phyloP scores from a whole-genome alignment of 2,329 filamentous ascomycete genomes.

The Neoscytalidium dimidiatum region DNA sequence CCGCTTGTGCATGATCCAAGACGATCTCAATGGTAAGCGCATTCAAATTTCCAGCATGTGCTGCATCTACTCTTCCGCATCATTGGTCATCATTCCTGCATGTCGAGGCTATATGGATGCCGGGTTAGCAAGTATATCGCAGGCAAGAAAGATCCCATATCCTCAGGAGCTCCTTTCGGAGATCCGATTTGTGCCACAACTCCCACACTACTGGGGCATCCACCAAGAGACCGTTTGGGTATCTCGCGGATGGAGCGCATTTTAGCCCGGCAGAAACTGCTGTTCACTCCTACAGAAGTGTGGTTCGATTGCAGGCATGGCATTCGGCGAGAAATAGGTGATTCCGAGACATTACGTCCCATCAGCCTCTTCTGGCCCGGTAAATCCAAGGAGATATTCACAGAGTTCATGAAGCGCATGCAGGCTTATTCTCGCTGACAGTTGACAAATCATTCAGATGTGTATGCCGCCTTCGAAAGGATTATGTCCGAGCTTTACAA shows the following conservation, averaged over 20 bases:
- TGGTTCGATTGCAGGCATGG: constrained; percentile 10
- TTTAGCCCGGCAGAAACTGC: neutral
- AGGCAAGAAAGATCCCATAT: neutral
- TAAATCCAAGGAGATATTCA: neutral
- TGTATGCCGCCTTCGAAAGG: constrained; percentile 2
- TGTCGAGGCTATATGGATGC: neutral
- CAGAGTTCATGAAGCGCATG: neutral
- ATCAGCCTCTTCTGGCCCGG: neutral
- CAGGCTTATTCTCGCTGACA: neutral
- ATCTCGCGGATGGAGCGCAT: constrained; percentile 12
- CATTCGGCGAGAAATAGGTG: neutral
- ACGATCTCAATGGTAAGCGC: no score
- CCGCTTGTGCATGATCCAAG: no score
- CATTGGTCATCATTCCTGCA: neutral
- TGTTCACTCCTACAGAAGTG: neutral
- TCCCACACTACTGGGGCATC: neutral
- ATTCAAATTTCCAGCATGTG: no score
- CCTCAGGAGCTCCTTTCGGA: neutral
- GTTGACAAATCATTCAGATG: neutral
- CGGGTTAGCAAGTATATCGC: neutral
- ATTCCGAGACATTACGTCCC: neutral
- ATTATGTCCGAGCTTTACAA: neutral
- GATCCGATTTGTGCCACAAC: neutral
- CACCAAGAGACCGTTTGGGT: neutral
- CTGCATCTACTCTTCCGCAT: neutral